These are phyloP conservation scores for Paraleonurus japonicus DNA, from an alignment of 257 asterid species.

Conservation along the genomic window DNA sequence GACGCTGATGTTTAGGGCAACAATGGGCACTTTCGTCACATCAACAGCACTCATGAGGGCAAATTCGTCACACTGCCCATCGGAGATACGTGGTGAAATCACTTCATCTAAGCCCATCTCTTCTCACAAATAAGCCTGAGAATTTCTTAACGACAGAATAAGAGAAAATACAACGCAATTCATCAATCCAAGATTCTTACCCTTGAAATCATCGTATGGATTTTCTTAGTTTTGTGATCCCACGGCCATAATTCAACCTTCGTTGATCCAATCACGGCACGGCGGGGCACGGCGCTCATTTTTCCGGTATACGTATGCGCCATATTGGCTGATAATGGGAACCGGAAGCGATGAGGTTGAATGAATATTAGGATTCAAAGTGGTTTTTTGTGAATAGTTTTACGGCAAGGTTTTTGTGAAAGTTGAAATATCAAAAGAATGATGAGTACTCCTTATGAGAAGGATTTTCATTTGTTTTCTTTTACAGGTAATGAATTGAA, in stretches of 20 bases:
- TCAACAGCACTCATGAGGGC: slow-evolving; percentile 32
- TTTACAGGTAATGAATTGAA: slow-evolving; percentile 32
- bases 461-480: slow-evolving; percentile 17
- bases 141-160: slow-evolving; percentile 14
- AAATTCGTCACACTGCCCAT: slow-evolving; percentile 26
- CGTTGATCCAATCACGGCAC: slow-evolving; percentile 36
- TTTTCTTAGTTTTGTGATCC: slow-evolving; percentile 20
- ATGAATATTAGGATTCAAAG: slow-evolving; percentile 24
- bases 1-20: slow-evolving; percentile 39
- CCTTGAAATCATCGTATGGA: slow-evolving; percentile 16
- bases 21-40: slow-evolving; percentile 26
- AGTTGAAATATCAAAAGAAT: slow-evolving; percentile 28
- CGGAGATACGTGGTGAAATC: slow-evolving; percentile 36
- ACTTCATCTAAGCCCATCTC: slow-evolving; percentile 34
- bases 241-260: slow-evolving; percentile 20
- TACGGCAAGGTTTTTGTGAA: slow-evolving; percentile 24
- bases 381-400: slow-evolving; percentile 12
- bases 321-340: slow-evolving; percentile 22
- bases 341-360: slow-evolving; percentile 23
- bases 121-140: slow-evolving; percentile 21
- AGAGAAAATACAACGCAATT: not conserved
- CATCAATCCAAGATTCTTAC: slow-evolving; percentile 14
- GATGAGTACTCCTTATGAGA: slow-evolving; percentile 19
- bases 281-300: slow-evolving; percentile 29
- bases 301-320: slow-evolving; percentile 18